These are phyloP conservation scores for Colletotrichum sp. DNA, from an alignment of 2,329 filamentous ascomycete genomes.

Conservation along the genomic window DNA sequence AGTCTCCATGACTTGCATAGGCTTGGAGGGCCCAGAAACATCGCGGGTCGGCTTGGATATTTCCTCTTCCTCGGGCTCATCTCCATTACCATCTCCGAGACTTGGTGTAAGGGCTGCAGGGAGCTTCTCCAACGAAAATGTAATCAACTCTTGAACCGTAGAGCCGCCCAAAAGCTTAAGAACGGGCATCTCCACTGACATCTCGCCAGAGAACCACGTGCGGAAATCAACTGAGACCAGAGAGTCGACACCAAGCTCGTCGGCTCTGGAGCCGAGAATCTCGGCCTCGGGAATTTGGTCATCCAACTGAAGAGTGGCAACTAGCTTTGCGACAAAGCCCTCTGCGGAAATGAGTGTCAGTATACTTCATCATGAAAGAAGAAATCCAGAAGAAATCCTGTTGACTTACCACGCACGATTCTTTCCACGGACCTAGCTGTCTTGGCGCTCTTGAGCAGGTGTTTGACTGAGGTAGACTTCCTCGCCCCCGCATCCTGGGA, in stretches of 20 bases:
- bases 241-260: neutral
- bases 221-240: neutral
- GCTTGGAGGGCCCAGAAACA: neutral
- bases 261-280: neutral
- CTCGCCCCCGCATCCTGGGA: neutral
- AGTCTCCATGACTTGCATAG: neutral
- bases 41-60: neutral
- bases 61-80: neutral
- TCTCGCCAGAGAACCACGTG: neutral
- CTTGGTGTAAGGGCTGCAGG: neutral
- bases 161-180: neutral
- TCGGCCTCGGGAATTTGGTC: neutral
- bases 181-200: neutral
- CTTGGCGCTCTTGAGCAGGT: neutral
- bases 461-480: neutral
- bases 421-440: neutral
- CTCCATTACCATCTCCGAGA: neutral
- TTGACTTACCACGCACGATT: neutral
- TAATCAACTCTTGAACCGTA: neutral
- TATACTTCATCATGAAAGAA: neutral
- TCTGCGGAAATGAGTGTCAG: neutral
- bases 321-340: neutral
- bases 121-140: neutral
- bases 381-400: neutral
- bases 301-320: neutral